Evolutionary conservation across 2,329 filamentous ascomycete genomes (phyloP).

Genomic region (Pseudogymnoascus sp.): DNA sequence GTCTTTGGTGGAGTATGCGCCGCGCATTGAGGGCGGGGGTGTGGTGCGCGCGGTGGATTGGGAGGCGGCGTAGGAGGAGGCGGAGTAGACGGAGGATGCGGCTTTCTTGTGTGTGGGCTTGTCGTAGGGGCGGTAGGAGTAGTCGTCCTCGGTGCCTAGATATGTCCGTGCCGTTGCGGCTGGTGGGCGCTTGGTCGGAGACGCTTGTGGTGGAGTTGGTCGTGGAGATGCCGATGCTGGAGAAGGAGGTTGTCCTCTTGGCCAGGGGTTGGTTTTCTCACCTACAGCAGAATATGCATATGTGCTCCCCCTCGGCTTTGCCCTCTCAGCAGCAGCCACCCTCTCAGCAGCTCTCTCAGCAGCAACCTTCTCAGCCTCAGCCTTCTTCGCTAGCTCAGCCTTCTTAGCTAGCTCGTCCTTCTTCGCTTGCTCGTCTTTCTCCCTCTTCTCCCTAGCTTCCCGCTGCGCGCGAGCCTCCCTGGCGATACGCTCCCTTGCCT

Average conservation of each 20-base stretch:
- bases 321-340: conserved; percentile 26
- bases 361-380: conserved; percentile 24
- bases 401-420: conserved; percentile 18
- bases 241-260: conserved; percentile 46
- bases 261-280: conserved; percentile 63
- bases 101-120: conserved; percentile 53
- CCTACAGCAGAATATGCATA: conserved; percentile 58
- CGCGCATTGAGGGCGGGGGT: conserved; percentile 68
- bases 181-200: conserved; percentile 35
- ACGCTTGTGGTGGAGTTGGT: conserved; percentile 23
- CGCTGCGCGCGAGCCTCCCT: conserved; percentile 28
- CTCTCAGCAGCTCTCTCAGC: conserved; percentile 36
- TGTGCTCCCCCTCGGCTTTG: conserved; percentile 29
- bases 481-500: conserved; percentile 28
- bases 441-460: conserved; percentile 20
- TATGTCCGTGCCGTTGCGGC: conserved; percentile 48
- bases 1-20: conserved; percentile 77
- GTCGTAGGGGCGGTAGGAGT: conserved; percentile 73
- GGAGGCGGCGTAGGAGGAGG: conserved; percentile 78
- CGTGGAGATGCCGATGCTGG: conserved; percentile 24
- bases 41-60: conserved; percentile 77
- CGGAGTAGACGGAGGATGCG: conserved; percentile 65
- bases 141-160: conserved; percentile 54
- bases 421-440: conserved; percentile 24
- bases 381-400: conserved; percentile 17